Evolutionary conservation across 169 alveolate genomes (phyloP).

Genomic region (Plasmodium vivax): DNA sequence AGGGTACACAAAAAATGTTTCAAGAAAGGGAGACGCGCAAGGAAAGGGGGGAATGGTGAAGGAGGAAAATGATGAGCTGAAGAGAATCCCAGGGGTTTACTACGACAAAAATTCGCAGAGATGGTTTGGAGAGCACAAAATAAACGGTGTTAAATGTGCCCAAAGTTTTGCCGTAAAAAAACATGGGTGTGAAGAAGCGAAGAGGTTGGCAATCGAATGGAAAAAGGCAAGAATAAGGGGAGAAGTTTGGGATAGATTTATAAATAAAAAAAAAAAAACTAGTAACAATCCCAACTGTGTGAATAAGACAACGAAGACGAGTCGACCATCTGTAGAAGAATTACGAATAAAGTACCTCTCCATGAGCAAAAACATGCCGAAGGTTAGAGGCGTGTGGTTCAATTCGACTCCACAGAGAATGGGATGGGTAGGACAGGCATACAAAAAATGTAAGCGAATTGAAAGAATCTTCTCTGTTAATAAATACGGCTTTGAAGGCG

Average conservation of each 20-base stretch:
- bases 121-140: conserved; percentile 78
- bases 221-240: conserved; percentile 73
- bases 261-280: conserved; percentile 51
- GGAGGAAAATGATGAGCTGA: conserved; percentile 71
- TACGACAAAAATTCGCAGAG: conserved; percentile 77
- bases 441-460: conserved; percentile 86
- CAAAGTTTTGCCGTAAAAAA: conserved; percentile 81
- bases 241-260: conserved; percentile 72
- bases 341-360: conserved; percentile 81
- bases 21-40: conserved; percentile 29
- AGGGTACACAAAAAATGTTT: conserved; percentile 9
- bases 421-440: conserved; percentile 91
- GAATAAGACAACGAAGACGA: conserved; percentile 44
- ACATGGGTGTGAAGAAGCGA: conserved; percentile 84
- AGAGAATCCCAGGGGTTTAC: conserved; percentile 75
- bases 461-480: conserved; percentile 86
- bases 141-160: conserved; percentile 75
- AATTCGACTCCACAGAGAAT: conserved; percentile 86
- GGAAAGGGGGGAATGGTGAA: conserved; percentile 29
- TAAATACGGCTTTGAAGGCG: conserved; percentile 88
- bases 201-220: conserved; percentile 81
- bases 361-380: conserved; percentile 83
- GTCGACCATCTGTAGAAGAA: conserved; percentile 78
- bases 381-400: conserved; percentile 88
- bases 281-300: conserved; percentile 9